A percentile compares a stretch with the other conserved stretches of the same genome.
These are phyloP conservation scores for Beauveria asiatica DNA, from an alignment of 2,329 filamentous ascomycete genomes.

Conservation along the genomic window DNA sequence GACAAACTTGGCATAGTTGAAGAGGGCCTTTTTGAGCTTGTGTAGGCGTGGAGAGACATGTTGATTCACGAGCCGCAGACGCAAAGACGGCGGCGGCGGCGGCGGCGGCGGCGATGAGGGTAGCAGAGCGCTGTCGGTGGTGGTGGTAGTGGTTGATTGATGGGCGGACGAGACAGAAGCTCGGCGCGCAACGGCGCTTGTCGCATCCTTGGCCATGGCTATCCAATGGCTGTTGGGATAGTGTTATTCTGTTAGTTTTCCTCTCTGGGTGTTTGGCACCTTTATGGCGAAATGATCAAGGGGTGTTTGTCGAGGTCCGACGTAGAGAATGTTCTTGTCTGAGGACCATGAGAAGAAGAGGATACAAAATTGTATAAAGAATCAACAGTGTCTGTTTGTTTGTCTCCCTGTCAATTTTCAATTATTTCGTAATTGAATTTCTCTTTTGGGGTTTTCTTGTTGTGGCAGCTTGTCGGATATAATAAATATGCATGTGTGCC, in stretches of 20 bases:
- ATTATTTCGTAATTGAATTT: neutral
- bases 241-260: neutral
- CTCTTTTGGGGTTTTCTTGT: neutral
- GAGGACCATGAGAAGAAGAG: neutral
- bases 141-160: neutral
- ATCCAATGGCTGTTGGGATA: no score
- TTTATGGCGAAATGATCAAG: no score
- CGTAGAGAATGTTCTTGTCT: neutral
- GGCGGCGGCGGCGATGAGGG: neutral
- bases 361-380: neutral
- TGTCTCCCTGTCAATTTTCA: neutral
- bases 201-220: constrained; percentile 1
- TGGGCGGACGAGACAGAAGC: neutral
- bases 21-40: neutral
- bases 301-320: neutral
- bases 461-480: neutral
- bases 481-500: neutral
- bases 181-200: neutral
- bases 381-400: neutral
- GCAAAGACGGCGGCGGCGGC: neutral
- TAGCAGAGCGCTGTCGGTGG: neutral
- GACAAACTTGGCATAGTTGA: constrained; percentile 31
- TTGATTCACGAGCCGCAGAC: neutral
- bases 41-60: neutral
- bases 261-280: neutral